These are phyloP conservation scores for Fonsecaea monophora DNA, from an alignment of 2,329 filamentous ascomycete genomes.

Conservation along the genomic window DNA sequence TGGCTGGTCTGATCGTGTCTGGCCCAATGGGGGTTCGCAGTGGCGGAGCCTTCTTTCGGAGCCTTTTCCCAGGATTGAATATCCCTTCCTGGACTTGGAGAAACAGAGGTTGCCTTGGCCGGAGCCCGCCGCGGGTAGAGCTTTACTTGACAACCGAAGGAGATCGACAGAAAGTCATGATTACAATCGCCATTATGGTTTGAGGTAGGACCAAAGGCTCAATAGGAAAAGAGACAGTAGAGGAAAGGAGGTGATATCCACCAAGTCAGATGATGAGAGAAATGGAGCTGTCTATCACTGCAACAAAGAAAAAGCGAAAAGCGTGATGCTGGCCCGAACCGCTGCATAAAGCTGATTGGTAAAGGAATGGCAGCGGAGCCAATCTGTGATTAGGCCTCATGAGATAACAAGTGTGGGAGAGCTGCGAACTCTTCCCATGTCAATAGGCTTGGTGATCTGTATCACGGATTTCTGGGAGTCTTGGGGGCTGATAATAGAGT, in stretches of 20 bases:
- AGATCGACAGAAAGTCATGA: slow-evolving; percentile 28
- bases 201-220: not conserved
- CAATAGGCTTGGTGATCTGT: not conserved
- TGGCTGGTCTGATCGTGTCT: not conserved
- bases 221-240: slow-evolving; percentile 1
- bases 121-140: not conserved
- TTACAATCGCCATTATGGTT: slow-evolving; percentile 16
- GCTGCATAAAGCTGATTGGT: slow-evolving; percentile 24
- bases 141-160: slow-evolving; percentile 22
- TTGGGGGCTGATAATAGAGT: slow-evolving; percentile 8
- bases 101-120: not conserved
- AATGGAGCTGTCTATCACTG: not conserved
- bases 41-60: not conserved
- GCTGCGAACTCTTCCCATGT: not conserved
- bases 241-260: not conserved
- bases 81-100: not conserved
- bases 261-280: slow-evolving; percentile 13
- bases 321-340: slow-evolving; percentile 23
- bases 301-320: not conserved
- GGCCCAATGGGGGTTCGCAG: not conserved
- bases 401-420: slow-evolving; percentile 28
- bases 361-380: slow-evolving; percentile 13
- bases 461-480: slow-evolving; percentile 10
- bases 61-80: not conserved
- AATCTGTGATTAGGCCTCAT: not conserved